phyloP scores from a whole-genome alignment of 129 eudicot genomes.

The Heracleum sosnowskyi region DNA sequence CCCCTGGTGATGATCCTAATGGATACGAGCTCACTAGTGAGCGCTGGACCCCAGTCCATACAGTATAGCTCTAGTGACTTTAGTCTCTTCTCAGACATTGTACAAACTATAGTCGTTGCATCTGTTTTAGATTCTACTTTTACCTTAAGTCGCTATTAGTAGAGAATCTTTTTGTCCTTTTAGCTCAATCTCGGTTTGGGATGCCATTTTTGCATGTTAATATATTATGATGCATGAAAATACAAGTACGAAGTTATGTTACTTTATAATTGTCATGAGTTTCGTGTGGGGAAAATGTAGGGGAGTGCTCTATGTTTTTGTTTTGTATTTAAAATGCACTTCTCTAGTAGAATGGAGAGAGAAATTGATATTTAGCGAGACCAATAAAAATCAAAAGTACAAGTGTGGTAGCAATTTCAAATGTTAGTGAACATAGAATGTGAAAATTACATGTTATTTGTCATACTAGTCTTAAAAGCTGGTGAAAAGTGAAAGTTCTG shows the following conservation, averaged over 20 bases:
- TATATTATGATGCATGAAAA: not conserved
- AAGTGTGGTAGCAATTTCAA: not conserved
- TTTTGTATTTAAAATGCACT: not conserved
- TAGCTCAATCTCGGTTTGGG: not conserved
- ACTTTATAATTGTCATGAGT: not conserved
- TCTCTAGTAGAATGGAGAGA: not conserved
- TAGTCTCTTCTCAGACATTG: not conserved
- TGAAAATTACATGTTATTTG: not conserved
- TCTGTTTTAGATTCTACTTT: not conserved
- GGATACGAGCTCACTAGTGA: constrained; percentile 98
- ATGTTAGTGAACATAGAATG: not conserved
- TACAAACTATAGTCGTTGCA: not conserved
- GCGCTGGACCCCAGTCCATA: constrained; percentile 99
- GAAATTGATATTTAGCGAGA: not conserved
- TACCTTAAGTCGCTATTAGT: not conserved
- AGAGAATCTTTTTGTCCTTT: not conserved
- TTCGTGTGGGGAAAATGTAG: not conserved
- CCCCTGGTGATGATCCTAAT: constrained; percentile 98
- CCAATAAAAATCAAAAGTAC: not conserved
- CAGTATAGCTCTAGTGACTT: constrained; percentile 42
- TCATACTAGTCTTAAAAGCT: not conserved
- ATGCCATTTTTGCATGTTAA: not conserved
- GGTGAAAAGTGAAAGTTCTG: not conserved
- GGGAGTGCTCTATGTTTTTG: not conserved
- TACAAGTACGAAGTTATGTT: not conserved